A percentile compares a stretch with the other conserved stretches of the same genome.
These are phyloP conservation scores for Penicillium verhagenii DNA, from an alignment of 495 filamentous ascomycete species.

Conservation along the genomic window DNA sequence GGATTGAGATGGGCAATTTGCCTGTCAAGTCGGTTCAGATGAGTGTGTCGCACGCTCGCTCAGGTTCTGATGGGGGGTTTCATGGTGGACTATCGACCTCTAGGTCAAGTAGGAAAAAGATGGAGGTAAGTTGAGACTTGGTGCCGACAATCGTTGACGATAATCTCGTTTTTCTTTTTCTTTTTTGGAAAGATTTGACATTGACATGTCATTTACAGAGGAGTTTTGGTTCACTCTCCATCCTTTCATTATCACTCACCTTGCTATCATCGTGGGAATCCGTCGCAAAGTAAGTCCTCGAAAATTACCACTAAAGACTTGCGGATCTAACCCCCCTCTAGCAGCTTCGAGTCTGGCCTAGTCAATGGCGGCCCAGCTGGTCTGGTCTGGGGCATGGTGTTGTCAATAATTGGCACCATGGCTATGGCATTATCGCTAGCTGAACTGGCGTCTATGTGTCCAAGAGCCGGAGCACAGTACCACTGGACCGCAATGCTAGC, in stretches of 20 bases:
- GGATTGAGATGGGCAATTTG: constrained; percentile 12
- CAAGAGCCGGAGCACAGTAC: constrained; percentile 27
- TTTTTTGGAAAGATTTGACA: no score
- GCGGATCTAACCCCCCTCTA: neutral
- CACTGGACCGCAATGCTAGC: constrained; percentile 30
- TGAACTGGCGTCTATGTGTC: constrained; percentile 41
- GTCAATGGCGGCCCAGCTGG: constrained; percentile 31
- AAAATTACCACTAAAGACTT: no score
- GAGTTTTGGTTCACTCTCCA: constrained; percentile 28
- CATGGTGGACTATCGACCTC: constrained; percentile 14
- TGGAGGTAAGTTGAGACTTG: constrained; percentile 15
- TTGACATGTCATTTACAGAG: constrained; percentile 12
- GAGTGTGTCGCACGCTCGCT: constrained; percentile 7
- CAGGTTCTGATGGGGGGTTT: constrained; percentile 7
- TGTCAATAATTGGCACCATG: constrained; percentile 26
- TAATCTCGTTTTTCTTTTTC: no score
- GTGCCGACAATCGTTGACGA: neutral
- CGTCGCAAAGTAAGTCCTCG: constrained; percentile 15
- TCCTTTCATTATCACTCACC: constrained; percentile 28
- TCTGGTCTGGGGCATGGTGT: constrained; percentile 31
- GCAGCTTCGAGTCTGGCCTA: constrained; percentile 18
- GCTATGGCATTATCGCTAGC: constrained; percentile 26
- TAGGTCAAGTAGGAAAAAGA: constrained; percentile 15
- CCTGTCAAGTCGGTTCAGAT: constrained; percentile 14
- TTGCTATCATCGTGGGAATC: constrained; percentile 31